A percentile compares a stretch with the other conserved stretches of the same genome.
phyloP scores from a whole-genome alignment of 148 eudicot genomes.

The Silene conica region DNA sequence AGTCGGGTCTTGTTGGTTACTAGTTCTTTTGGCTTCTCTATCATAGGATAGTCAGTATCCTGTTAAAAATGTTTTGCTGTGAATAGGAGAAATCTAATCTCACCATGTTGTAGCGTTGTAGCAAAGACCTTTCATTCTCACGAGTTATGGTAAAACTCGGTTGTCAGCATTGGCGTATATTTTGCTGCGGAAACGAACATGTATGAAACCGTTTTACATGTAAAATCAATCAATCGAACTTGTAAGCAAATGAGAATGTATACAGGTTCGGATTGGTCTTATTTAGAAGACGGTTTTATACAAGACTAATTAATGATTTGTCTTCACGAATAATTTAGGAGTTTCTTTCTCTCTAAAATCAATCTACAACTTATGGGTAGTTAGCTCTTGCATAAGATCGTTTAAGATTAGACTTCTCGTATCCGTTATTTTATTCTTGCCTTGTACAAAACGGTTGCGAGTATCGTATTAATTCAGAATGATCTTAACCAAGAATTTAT shows the following conservation, averaged over 20 bases:
- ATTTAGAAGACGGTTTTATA: background rate
- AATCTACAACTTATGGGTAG: too few relatives aligned
- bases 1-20: background rate
- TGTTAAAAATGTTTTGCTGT: background rate
- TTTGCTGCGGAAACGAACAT: background rate
- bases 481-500: too few relatives aligned
- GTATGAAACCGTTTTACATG: background rate
- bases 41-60: constrained; percentile 3
- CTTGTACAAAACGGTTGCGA: too few relatives aligned
- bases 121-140: background rate
- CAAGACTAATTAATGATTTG: too few relatives aligned
- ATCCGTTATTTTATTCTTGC: too few relatives aligned
- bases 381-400: too few relatives aligned
- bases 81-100: background rate
- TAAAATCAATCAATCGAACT: background rate
- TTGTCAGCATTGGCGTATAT: constrained; percentile 16
- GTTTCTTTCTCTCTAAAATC: too few relatives aligned
- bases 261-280: background rate
- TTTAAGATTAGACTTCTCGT: too few relatives aligned
- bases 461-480: too few relatives aligned
- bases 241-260: too few relatives aligned
- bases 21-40: constrained; percentile 5
- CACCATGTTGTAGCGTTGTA: background rate
- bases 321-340: too few relatives aligned
- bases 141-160: background rate